Conservation (phyloP, 345 rosid species). For the Eucalyptus lansdowneana region DNA sequence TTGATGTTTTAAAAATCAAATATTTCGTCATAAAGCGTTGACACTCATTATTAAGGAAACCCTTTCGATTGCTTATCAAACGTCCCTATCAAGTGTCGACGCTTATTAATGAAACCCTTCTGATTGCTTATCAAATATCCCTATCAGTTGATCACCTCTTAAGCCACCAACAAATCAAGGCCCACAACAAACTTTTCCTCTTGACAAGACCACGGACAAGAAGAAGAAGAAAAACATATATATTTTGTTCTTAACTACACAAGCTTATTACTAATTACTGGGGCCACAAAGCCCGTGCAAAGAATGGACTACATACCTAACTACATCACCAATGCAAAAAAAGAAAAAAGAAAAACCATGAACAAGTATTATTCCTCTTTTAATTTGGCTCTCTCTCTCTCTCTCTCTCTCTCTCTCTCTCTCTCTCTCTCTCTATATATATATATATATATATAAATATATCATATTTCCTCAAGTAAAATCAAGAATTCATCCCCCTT, state of each 20-base stretch:
- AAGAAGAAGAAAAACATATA: not conserved
- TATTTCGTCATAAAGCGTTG: not conserved
- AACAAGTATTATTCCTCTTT: not conserved
- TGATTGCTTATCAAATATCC: too few relatives aligned
- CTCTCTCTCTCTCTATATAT: not conserved
- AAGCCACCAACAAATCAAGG: not conserved
- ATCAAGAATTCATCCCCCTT: not conserved
- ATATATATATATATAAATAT: too few relatives aligned
- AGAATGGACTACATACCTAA: not conserved
- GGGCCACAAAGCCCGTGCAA: not conserved
- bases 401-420: not conserved
- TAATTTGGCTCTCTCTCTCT: not conserved
- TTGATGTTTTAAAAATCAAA: not conserved
- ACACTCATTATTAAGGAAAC: too few relatives aligned
- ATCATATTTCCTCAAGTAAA: not conserved
- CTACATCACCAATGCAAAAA: too few relatives aligned
- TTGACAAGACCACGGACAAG: not conserved
- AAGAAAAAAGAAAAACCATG: not conserved
- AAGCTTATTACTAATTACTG: not conserved
- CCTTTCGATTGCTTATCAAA: too few relatives aligned
- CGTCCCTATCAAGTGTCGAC: too few relatives aligned
- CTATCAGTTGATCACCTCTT: not conserved
- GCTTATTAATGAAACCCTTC: too few relatives aligned
- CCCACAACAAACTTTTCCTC: not conserved
- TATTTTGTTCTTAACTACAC: not conserved